Base-by-base conservation (phyloP, 140 eudicot species). In the Artemisia princeps region DNA sequence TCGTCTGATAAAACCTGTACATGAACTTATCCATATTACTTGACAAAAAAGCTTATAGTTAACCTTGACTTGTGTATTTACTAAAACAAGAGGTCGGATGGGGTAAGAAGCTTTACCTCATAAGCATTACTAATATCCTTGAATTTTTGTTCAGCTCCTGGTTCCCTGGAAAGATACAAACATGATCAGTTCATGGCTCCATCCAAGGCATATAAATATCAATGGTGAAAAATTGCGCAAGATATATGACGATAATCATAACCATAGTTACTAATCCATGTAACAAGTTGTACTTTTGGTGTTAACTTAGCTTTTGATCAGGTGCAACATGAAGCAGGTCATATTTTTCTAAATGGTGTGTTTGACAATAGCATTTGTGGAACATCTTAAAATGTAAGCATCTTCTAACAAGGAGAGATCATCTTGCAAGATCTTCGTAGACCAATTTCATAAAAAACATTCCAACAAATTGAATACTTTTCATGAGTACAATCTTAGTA, bases 91-190 rank as follows among this genome's bases (percentile, higher is more conserved):
- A 55, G 70, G 67, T 60, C 40, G 58, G 78, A 59, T 20, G 50
- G 33, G 60, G 5, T 7, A 55, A 22, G 48, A 73, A 51, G 46
- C 15, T 67, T 62, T 62, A 85, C 99, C 90, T 94, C 99, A 76
- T 94, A 94, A 65, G 99, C 99, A 60, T 86, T 88, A 70, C 96
- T 85, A 46, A 92, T 88, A 40, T 92, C 98, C 86, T 92, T 92
- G 63, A 92, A 94, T 71, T 84, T 94, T 49, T 83, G 80, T 74
- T 94, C 99, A 16, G 99, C 96, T 59, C 94, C 90, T 67, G 95
- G 88, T 63, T 80, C 95, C 81, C 99, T 94, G 84, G 74, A 78
- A 69, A 23, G 24, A 20, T 26, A 10, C 65, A 53, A 68, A 50
- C 23, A 54, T 13, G 12, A 71, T 48, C 42, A 62, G 65, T 56